Percentiles rank a stretch among this genome's conserved stretches.
Conservation (phyloP, 768 basidiomycete species). For the Trametes cubensis region DNA sequence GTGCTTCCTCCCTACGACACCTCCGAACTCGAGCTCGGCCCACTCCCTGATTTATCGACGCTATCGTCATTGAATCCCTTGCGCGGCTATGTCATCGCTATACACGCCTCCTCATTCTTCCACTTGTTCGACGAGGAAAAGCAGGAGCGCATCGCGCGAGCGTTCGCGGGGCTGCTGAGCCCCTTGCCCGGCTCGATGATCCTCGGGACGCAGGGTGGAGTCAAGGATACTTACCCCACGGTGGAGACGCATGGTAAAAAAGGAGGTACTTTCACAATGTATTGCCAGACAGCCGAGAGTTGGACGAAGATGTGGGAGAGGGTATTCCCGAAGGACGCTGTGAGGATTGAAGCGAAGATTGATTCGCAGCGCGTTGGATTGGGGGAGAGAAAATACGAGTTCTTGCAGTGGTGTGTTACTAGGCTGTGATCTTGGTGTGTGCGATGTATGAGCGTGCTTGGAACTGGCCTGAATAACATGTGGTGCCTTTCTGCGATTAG, state of each 20-base stretch:
- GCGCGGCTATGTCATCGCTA: slow-evolving; percentile 47
- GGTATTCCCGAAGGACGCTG: slow-evolving; percentile 39
- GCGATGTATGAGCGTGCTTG: too few species aligned
- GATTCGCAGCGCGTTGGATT: background rate
- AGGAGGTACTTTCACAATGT: slow-evolving; percentile 26
- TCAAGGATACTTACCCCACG: slow-evolving; percentile 31
- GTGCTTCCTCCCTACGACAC: slow-evolving; percentile 30
- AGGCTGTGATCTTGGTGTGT: slow-evolving; percentile 5
- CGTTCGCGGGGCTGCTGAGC: slow-evolving; percentile 43
- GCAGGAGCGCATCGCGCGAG: slow-evolving; percentile 44
- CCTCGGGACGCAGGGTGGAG: slow-evolving; percentile 44
- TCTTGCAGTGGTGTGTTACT: slow-evolving; percentile 20
- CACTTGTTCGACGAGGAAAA: slow-evolving; percentile 44
- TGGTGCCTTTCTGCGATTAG: too few species aligned
- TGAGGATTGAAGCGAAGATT: slow-evolving; percentile 29
- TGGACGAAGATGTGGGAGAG: slow-evolving; percentile 43
- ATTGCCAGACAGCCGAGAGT: slow-evolving; percentile 38
- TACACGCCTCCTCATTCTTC: slow-evolving; percentile 53
- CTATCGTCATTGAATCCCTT: slow-evolving; percentile 48
- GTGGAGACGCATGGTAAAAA: background rate
- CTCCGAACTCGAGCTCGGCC: slow-evolving; percentile 23
- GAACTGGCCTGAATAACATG: too few species aligned
- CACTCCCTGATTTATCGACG: slow-evolving; percentile 33
- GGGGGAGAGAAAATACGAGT: background rate
- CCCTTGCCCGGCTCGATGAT: slow-evolving; percentile 46